Conservation (phyloP, 2,329 filamentous ascomycete genomes). For the Aspergillus sp. region DNA sequence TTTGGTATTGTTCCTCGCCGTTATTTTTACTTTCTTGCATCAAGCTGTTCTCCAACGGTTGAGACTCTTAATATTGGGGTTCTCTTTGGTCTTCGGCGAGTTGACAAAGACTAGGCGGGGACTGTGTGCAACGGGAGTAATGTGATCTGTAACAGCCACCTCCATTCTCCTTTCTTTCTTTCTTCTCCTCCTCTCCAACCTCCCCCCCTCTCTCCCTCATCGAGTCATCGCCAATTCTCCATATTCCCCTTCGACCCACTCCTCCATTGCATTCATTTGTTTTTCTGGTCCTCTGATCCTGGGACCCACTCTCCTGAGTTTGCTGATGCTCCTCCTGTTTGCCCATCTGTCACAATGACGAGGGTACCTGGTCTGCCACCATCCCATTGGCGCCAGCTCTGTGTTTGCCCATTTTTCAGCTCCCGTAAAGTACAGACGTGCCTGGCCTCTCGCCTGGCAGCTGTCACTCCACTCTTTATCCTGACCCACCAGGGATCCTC, state of each 20-base stretch:
- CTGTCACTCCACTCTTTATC: slow-evolving; percentile 3
- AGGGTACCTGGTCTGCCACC: slow-evolving; percentile 6
- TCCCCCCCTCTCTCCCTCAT: background rate
- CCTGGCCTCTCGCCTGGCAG: background rate
- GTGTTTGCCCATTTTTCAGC: slow-evolving; percentile 1
- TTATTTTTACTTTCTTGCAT: too few relatives aligned
- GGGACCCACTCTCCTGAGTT: background rate
- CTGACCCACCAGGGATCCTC: background rate
- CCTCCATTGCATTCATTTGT: background rate
- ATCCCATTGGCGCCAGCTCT: slow-evolving; percentile 3
- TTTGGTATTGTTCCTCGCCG: too few relatives aligned
- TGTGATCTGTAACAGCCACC: slow-evolving; percentile 4
- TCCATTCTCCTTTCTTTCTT: background rate
- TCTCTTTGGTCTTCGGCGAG: too few relatives aligned
- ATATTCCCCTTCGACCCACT: background rate
- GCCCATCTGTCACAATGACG: slow-evolving; percentile 21
- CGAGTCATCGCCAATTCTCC: background rate
- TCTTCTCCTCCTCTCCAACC: background rate
- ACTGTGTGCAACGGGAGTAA: background rate
- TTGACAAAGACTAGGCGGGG: too few relatives aligned
- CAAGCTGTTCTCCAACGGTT: too few relatives aligned
- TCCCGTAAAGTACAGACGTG: background rate
- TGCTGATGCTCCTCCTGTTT: background rate
- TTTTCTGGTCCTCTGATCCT: background rate
- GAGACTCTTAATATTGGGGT: too few relatives aligned